Base-by-base conservation (phyloP, 257 asterid species). In the Nicotiana paniculata region DNA sequence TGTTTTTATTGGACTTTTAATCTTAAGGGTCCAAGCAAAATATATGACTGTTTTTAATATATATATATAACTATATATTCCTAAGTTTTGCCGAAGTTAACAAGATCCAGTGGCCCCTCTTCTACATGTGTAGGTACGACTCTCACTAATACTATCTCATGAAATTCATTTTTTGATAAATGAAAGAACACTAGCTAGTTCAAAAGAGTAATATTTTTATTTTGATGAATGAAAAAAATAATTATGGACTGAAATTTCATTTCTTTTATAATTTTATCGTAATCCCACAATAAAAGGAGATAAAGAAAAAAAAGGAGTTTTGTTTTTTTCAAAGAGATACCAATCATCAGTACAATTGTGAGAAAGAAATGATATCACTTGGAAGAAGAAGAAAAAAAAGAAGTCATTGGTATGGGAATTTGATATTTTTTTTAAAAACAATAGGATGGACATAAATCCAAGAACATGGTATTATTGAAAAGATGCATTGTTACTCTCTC, bases 351-450 rank as follows among this genome's bases (percentile, higher is more conserved):
- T 54, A 54, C n/a, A 54, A 13, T 54, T 4, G 8, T 15, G 21
- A 54, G n/a, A 54, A 54, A 13, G 59, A 54, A 2, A 54, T 54
- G 59, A 54, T 54, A 54, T 13, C 59, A 13, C 16, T 39, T 9
- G 16, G 75, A 24, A 61, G 28, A 24, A 21, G 3, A 1, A 61
- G 21, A 21, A 21, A 61, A 7, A 13, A 33, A 12, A 66, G 0
- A 30, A 64, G 7, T 39, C 11, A 54, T 30, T 4, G 8, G 77
- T 11, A 70, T 39, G 57, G 58, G 11, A 70, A 39, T 10, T 18
- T 70, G 33, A 65, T 43, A 8, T 39, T 18, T 80, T 81, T 85
- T 83, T 30, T 78, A 65, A 5, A 24, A 33, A 32, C 33, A 76
- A 53, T 17, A 39, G 74, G 33, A 68, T 77, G 64, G 67, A 70